phyloP scores from a whole-genome alignment of 2,329 filamentous ascomycete genomes.

The Pestalotiopsis sp. region DNA sequence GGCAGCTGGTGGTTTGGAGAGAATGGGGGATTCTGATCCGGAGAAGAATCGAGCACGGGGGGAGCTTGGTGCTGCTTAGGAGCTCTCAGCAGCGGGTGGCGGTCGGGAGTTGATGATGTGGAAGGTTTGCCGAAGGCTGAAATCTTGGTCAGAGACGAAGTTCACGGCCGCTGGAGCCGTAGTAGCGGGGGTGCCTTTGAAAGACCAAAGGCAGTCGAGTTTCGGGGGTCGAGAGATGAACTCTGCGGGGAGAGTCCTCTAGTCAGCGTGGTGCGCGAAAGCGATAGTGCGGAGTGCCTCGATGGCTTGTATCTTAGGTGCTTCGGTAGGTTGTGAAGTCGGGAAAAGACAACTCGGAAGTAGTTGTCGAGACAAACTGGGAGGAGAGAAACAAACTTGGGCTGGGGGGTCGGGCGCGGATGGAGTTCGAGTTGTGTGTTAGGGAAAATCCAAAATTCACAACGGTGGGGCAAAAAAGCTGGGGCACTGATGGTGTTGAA shows the following conservation, averaged over 20 bases:
- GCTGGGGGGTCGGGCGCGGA: background rate
- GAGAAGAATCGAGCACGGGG: constrained; percentile 51
- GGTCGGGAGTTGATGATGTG: constrained; percentile 69
- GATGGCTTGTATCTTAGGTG: background rate
- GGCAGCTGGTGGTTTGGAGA: constrained; percentile 83
- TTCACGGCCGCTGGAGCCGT: constrained; percentile 66
- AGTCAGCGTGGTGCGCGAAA: constrained; percentile 1
- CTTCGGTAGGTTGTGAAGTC: background rate
- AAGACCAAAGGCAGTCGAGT: constrained; percentile 61
- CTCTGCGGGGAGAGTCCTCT: background rate
- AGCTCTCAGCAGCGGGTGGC: constrained; percentile 55
- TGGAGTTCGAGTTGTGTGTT: constrained; percentile 3
- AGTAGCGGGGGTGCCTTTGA: constrained; percentile 62
- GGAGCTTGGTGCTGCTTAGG: constrained; percentile 50
- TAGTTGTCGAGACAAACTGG: constrained; percentile 6
- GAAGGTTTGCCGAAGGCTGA: constrained; percentile 63
- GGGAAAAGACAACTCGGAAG: background rate
- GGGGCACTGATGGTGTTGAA: constrained; percentile 10
- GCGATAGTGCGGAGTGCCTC: background rate
- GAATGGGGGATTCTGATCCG: constrained; percentile 53
- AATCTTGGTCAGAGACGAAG: constrained; percentile 70
- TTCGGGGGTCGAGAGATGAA: constrained; percentile 13
- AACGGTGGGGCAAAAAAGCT: constrained; percentile 12
- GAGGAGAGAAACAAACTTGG: constrained; percentile 3
- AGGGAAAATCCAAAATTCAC: constrained; percentile 3